A percentile compares a stretch with the other conserved stretches of the same genome.
These are phyloP conservation scores for Microbotryum intermedium DNA, from an alignment of 1,284 basidiomycete species.

Conservation along the genomic window DNA sequence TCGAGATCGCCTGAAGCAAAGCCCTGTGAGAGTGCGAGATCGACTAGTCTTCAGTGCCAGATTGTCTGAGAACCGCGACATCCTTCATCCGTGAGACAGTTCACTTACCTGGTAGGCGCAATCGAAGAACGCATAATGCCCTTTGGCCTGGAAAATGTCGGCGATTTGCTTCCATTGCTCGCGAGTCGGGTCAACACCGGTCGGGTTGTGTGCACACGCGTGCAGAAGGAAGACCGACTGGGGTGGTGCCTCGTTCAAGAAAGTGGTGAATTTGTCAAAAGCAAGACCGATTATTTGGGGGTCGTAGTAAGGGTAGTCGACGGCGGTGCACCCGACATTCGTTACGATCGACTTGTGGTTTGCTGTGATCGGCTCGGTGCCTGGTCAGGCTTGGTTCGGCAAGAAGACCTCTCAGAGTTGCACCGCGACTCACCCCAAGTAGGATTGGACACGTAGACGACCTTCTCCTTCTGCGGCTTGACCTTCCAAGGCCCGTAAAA, in stretches of 20 bases:
- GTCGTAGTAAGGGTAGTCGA: constrained; percentile 85
- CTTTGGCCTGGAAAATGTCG: constrained; percentile 61
- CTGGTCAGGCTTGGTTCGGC: background rate
- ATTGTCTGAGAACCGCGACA: background rate
- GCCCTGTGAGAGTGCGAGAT: constrained; percentile 21
- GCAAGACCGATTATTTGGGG: constrained; percentile 80
- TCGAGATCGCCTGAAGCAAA: constrained; percentile 74
- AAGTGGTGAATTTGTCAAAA: constrained; percentile 60
- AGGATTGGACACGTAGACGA: constrained; percentile 75
- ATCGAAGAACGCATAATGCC: constrained; percentile 88
- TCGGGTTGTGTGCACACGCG: constrained; percentile 92
- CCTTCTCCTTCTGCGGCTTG: constrained; percentile 43
- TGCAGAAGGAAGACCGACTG: constrained; percentile 72
- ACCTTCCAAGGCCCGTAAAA: constrained; percentile 66
- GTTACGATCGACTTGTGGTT: constrained; percentile 86
- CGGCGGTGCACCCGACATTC: constrained; percentile 68
- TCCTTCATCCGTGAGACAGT: constrained; percentile 45
- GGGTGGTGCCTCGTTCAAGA: constrained; percentile 57
- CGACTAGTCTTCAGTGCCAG: background rate
- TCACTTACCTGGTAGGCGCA: constrained; percentile 89
- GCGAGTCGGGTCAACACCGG: constrained; percentile 83
- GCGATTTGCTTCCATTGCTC: constrained; percentile 82
- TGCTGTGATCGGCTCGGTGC: constrained; percentile 45
- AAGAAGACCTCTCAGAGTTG: constrained; percentile 7
- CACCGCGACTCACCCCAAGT: constrained; percentile 69